Evolutionary conservation across 352 stramenopile genomes (phyloP).

Genomic region (Blastocystis sp.): DNA sequence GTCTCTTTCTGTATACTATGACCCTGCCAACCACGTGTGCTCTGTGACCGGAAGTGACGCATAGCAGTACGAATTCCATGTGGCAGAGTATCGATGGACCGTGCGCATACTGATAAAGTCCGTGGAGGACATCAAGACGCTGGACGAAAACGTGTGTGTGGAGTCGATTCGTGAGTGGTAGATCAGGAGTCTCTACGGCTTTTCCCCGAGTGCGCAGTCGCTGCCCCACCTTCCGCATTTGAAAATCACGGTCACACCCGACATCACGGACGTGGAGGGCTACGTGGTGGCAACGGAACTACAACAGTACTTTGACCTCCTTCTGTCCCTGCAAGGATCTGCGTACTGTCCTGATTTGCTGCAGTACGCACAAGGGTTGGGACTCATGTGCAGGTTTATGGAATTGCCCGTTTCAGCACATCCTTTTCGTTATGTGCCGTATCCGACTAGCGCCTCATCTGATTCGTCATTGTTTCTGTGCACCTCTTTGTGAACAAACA

Average conservation of each 20-base stretch:
- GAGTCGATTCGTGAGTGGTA: neutral
- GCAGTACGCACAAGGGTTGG: neutral
- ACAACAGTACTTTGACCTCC: slow-evolving; percentile 40
- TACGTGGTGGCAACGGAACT: slow-evolving; percentile 28
- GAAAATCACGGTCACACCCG: neutral
- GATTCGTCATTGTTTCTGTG: slow-evolving; percentile 48
- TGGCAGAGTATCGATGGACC: slow-evolving; percentile 40
- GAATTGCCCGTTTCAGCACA: slow-evolving; percentile 26
- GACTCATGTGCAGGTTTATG: slow-evolving; percentile 23
- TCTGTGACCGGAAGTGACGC: neutral
- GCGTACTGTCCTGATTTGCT: slow-evolving; percentile 48
- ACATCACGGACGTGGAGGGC: slow-evolving; percentile 1
- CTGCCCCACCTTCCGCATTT: slow-evolving; percentile 11
- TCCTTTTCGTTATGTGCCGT: slow-evolving; percentile 22
- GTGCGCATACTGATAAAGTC: slow-evolving; percentile 62
- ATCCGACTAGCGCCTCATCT: neutral
- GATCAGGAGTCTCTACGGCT: slow-evolving; percentile 42
- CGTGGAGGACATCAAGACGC: slow-evolving; percentile 1
- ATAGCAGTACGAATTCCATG: slow-evolving; percentile 65
- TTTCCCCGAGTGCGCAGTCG: neutral
- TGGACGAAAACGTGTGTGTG: slow-evolving; percentile 18
- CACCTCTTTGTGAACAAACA: slow-evolving; percentile 41
- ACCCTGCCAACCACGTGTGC: neutral
- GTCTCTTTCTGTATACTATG: slow-evolving; percentile 43
- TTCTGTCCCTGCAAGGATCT: slow-evolving; percentile 36